Evolutionary conservation across 2,329 filamentous ascomycete genomes (phyloP), one percentile per base, ranked within the genome.

Genomic region (Aspergillus quadrilineatus): DNA sequence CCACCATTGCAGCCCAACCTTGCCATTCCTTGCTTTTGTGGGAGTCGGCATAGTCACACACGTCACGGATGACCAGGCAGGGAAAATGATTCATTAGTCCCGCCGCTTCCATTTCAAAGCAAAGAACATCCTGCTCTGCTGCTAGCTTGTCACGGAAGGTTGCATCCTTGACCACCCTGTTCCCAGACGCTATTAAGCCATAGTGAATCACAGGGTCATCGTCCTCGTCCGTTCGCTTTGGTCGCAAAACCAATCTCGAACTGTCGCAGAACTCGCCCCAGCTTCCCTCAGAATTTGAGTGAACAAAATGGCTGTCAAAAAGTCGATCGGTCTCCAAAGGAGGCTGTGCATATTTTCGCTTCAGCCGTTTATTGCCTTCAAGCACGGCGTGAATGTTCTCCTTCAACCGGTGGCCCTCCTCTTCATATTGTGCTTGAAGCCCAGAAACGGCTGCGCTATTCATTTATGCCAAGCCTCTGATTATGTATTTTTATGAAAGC

Each of bases 121-220:
- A 58, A 1, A 58, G 17, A 28, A 53, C 15, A 8, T 26, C 26
- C 3, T 48, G 14, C 17, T 45, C 28, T 6, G 39, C n/a, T 12
- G 26, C 36, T 12, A 53, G 37, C 28, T 42, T 26, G 15, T 54
- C 46, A 10, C 50, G 43, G 9, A 14, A 17, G 12, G 26, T 9
- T n/a, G 53, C 49, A n/a, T 56, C 49, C 17, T 47, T 51, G 10
- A 60, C 1, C 1, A 60, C 43, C 29, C 50, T 30, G 17, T 56
- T 55, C 1, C 50, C 56, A 7, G 58, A 63, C n/a, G 46, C 57
- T 28, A 45, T 45, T 30, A 45, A 29, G 26, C 42, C 42, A 45
- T 45, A 45, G 42, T 45, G 42, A 29, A 45, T 45, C 22, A 22
- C 22, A 29, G 42, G 42, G 42, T 45, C 42, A 29, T 45, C 42